A percentile compares a stretch with the other conserved stretches of the same genome.
Conservation (phyloP, 2,329 filamentous ascomycete genomes). For the Alternaria ethzedia region DNA sequence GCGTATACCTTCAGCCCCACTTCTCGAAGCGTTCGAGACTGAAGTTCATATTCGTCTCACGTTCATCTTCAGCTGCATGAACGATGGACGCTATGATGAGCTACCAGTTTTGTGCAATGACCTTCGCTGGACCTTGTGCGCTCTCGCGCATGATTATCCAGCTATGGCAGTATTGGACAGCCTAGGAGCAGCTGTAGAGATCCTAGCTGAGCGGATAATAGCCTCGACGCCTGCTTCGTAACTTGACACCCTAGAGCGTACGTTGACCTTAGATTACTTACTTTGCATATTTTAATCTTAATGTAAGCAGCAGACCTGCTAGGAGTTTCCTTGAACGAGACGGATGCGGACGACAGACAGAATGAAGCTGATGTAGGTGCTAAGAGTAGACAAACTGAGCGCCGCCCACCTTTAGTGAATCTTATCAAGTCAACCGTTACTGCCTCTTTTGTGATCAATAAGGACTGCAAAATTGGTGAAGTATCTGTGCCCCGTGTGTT, state of each 20-base stretch:
- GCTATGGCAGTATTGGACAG: not conserved
- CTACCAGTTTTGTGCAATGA: not conserved
- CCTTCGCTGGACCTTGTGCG: conserved; percentile 3
- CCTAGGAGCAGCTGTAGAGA: conserved; percentile 3
- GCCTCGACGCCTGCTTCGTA: not conserved
- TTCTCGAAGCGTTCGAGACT: not conserved
- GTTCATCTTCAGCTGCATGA: conserved; percentile 3
- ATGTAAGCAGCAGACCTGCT: not conserved
- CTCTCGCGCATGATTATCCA: not conserved
- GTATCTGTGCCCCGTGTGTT: not conserved
- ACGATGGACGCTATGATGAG: not conserved
- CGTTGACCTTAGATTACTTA: not conserved
- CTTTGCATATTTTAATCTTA: not conserved
- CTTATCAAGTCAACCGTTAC: not conserved
- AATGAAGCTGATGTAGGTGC: not conserved
- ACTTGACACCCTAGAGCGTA: not conserved
- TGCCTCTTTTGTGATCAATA: not conserved
- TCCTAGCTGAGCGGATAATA: conserved; percentile 3
- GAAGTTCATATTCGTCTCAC: conserved; percentile 1
- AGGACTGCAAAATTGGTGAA: not conserved
- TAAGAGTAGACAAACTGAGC: not conserved
- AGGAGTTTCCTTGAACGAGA: not conserved
- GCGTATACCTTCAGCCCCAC: not conserved
- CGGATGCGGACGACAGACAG: not conserved
- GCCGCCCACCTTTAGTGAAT: not conserved